A percentile compares a stretch with the other conserved stretches of the same genome.
phyloP scores from a whole-genome alignment of 352 stramenopile genomes.

The Aphanomyces cochlioides region DNA sequence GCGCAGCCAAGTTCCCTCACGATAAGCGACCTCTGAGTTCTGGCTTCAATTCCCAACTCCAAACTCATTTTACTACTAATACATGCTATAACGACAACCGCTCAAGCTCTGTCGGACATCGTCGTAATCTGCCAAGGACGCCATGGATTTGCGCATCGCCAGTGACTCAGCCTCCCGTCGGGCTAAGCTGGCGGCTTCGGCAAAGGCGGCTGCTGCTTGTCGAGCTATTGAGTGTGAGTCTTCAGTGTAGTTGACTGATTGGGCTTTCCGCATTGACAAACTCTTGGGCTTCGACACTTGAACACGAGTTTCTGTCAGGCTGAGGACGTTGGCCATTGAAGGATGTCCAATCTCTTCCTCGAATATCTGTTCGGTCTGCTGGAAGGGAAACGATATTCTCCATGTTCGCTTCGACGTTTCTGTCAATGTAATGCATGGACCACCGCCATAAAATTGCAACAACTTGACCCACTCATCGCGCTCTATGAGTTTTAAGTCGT shows the following conservation, averaged over 20 bases:
- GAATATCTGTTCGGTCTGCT: background rate
- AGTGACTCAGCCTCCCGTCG: conserved; percentile 19
- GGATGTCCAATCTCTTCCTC: background rate
- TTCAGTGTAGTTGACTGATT: background rate
- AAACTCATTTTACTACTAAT: too few species aligned
- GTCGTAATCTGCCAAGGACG: conserved; percentile 20
- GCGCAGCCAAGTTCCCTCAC: too few species aligned
- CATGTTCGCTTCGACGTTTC: background rate
- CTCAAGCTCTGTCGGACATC: conserved; percentile 13
- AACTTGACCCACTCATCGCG: conserved; percentile 7
- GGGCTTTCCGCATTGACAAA: background rate
- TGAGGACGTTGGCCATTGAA: background rate
- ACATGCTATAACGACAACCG: too few species aligned
- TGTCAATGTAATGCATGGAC: conserved; percentile 11
- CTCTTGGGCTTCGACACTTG: background rate
- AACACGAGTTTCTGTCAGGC: background rate
- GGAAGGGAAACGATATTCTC: too few species aligned
- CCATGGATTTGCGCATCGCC: conserved; percentile 24
- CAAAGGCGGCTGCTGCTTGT: conserved; percentile 16
- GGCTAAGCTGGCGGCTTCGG: conserved; percentile 6
- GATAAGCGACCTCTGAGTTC: too few species aligned
- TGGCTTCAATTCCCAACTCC: too few species aligned
- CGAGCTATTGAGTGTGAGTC: background rate
- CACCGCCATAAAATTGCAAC: conserved; percentile 12
- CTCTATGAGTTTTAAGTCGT: conserved; percentile 8